Percentiles rank a stretch among this genome's conserved stretches.
Evolutionary conservation across 1,284 basidiomycete genomes (phyloP).

Genomic region (Sanguinoderma infundibulare): DNA sequence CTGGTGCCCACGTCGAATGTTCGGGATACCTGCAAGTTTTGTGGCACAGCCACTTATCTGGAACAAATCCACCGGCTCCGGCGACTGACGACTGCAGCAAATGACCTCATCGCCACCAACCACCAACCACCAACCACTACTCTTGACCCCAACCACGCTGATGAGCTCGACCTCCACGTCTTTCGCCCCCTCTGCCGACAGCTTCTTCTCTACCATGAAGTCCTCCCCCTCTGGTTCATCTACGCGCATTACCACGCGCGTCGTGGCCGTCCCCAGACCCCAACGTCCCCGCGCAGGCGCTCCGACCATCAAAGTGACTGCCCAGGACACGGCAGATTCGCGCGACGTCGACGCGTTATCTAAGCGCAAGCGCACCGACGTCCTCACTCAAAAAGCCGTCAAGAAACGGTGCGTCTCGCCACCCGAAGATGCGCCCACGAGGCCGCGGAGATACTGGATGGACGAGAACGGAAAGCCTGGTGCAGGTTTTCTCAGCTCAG

Average conservation of each 20-base stretch:
- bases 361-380: constrained; percentile 23
- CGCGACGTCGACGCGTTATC: constrained; percentile 14
- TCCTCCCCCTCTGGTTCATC: constrained; percentile 26
- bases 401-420: constrained; percentile 35
- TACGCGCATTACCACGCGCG: constrained; percentile 32
- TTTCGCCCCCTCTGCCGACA: constrained; percentile 22
- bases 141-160: constrained; percentile 18
- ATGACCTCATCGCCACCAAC: constrained; percentile 24
- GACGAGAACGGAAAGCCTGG: constrained; percentile 56
- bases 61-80: background rate
- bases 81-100: constrained; percentile 14
- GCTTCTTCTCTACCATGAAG: constrained; percentile 36
- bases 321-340: constrained; percentile 21
- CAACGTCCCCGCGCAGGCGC: constrained; percentile 24
- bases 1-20: background rate
- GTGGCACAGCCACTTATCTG: background rate
- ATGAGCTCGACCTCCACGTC: constrained; percentile 26
- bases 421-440: constrained; percentile 10
- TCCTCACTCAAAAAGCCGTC: constrained; percentile 1
- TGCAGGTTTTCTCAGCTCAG: constrained; percentile 58
- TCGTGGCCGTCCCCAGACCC: constrained; percentile 29
- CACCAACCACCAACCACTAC: too few species aligned
- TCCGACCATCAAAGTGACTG: constrained; percentile 29
- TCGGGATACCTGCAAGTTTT: background rate
- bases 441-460: constrained; percentile 50